Percentiles rank a stretch among this genome's conserved stretches.
These are phyloP conservation scores for Stephania japonica DNA, from an alignment of 164 flowering plant genomes.

Conservation along the genomic window DNA sequence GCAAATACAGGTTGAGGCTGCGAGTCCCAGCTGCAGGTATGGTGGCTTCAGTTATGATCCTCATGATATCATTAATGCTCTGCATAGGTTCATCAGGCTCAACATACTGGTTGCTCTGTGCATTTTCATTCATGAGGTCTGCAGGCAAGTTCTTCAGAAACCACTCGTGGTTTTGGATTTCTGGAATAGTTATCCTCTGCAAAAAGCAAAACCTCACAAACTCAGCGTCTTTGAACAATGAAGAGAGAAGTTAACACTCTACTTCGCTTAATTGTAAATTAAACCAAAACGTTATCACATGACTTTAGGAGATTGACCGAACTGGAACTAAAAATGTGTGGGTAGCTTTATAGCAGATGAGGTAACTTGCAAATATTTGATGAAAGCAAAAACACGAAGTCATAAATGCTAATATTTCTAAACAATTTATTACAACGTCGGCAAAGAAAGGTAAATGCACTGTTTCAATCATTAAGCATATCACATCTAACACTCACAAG, in stretches of 20 bases:
- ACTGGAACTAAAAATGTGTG: background rate
- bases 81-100: constrained; percentile 80
- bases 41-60: constrained; percentile 72
- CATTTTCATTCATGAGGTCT: constrained; percentile 53
- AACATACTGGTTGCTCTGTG: constrained; percentile 38
- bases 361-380: background rate
- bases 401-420: background rate
- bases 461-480: background rate
- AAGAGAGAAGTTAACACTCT: background rate
- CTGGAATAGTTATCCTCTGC: constrained; percentile 50
- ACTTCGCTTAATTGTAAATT: background rate
- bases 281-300: background rate
- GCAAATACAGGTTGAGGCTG: constrained; percentile 45
- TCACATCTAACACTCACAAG: background rate
- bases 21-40: constrained; percentile 66
- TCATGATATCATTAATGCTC: constrained; percentile 71
- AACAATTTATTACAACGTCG: no score
- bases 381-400: background rate
- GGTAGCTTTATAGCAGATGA: background rate
- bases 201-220: background rate
- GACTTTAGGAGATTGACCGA: background rate
- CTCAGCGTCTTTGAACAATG: background rate
- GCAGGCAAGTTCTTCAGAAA: constrained; percentile 75
- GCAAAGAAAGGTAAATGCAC: background rate
- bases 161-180: constrained; percentile 74